Conservation (phyloP, 2,329 filamentous ascomycete genomes). For the Cytospora paraplurivora region DNA sequence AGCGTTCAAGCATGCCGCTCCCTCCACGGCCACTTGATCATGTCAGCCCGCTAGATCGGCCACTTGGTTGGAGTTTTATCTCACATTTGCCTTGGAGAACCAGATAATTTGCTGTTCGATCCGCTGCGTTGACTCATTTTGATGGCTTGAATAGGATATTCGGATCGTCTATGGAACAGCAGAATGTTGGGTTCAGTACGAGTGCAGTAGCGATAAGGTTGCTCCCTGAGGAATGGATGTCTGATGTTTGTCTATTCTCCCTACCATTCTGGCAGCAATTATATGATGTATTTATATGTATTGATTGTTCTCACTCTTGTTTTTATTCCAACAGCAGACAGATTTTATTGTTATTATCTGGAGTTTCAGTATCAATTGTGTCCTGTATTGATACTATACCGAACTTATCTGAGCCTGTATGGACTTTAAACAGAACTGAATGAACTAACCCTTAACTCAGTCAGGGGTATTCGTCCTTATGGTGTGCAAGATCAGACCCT, state of each 20-base stretch:
- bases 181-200: not conserved
- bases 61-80: rapidly evolving
- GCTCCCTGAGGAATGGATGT: too few species aligned
- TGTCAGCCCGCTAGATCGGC: not conserved
- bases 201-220: not conserved
- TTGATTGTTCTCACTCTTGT: too few species aligned
- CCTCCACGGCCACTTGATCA: not conserved
- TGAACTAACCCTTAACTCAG: too few species aligned
- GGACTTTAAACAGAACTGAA: not conserved
- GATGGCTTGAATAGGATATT: not conserved
- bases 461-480: too few species aligned
- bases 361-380: not conserved
- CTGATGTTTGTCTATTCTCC: too few species aligned
- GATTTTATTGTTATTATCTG: too few species aligned
- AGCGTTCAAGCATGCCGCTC: not conserved
- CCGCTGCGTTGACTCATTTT: conserved; percentile 1
- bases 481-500: too few species aligned
- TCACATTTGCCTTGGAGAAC: not conserved
- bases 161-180: too few species aligned
- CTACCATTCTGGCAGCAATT: not conserved
- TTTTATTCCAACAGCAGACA: too few species aligned
- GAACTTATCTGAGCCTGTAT: conserved; percentile 2
- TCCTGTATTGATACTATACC: not conserved
- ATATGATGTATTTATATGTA: not conserved
- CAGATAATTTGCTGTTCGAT: not conserved